These are phyloP conservation scores for Irpex rosettiformis DNA, from an alignment of 1,284 basidiomycete genomes.

Conservation along the genomic window DNA sequence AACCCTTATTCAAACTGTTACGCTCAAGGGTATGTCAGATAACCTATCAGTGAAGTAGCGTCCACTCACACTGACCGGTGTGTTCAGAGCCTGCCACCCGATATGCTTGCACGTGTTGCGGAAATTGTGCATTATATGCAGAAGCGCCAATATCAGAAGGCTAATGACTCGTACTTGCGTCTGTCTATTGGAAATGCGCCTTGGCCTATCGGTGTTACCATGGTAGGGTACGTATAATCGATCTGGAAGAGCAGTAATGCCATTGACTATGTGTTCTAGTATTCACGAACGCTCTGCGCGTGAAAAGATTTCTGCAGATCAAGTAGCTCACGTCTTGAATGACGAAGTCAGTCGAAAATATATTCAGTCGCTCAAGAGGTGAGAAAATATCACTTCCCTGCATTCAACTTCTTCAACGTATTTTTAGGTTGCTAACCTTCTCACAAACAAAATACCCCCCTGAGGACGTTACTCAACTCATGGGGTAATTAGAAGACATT, in stretches of 20 bases:
- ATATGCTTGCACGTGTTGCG: slow-evolving; percentile 86
- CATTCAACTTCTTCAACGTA: slow-evolving; percentile 3
- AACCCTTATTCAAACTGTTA: slow-evolving; percentile 91
- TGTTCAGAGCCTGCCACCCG: slow-evolving; percentile 71
- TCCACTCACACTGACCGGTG: slow-evolving; percentile 2
- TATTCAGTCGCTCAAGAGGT: slow-evolving; percentile 97
- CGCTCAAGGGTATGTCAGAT: slow-evolving; percentile 69
- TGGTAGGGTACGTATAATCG: slow-evolving; percentile 78
- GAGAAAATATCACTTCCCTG: slow-evolving; percentile 21
- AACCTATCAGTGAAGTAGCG: not conserved
- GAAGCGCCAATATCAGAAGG: slow-evolving; percentile 87
- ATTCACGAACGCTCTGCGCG: slow-evolving; percentile 97
- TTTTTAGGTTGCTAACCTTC: slow-evolving; percentile 80
- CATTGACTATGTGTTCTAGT: slow-evolving; percentile 38
- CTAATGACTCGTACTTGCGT: slow-evolving; percentile 96
- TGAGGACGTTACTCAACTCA: slow-evolving; percentile 84
- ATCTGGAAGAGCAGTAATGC: not conserved
- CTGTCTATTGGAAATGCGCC: slow-evolving; percentile 98
- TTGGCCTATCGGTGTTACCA: slow-evolving; percentile 99
- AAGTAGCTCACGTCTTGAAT: slow-evolving; percentile 97
- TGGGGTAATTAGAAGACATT: slow-evolving; percentile 64
- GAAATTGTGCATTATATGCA: slow-evolving; percentile 98
- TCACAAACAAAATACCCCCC: slow-evolving; percentile 94
- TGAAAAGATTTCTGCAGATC: slow-evolving; percentile 95
- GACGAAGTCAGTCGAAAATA: slow-evolving; percentile 99